These are phyloP conservation scores for Thermothelomyces thermophilus DNA, from an alignment of 2,329 filamentous ascomycete species.

Conservation along the genomic window DNA sequence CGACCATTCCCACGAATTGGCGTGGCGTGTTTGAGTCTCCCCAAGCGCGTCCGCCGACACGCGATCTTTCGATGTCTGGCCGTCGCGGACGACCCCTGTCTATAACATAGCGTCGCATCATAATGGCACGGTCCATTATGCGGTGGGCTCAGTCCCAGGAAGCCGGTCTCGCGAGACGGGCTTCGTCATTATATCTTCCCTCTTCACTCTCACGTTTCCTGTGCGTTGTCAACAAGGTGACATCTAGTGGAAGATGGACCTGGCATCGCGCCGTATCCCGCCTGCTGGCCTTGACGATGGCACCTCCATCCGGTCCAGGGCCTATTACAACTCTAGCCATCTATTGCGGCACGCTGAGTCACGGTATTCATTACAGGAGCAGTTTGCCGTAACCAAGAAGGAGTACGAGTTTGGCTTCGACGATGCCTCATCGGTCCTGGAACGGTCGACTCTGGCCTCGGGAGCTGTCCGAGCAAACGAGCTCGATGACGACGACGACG, in stretches of 20 bases:
- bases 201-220: neutral
- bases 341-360: slow-evolving; percentile 24
- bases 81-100: neutral
- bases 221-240: neutral
- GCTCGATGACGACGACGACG: slow-evolving; percentile 20
- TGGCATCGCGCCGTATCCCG: slow-evolving; percentile 2
- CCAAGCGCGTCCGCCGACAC: neutral
- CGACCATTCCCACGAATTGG: too few relatives aligned
- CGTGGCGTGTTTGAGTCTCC: neutral
- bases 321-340: slow-evolving; percentile 11
- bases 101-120: slow-evolving; percentile 1
- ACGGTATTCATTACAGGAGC: slow-evolving; percentile 39
- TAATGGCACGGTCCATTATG: neutral
- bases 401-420: slow-evolving; percentile 44
- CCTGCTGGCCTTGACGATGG: slow-evolving; percentile 6
- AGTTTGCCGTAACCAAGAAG: slow-evolving; percentile 41
- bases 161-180: neutral
- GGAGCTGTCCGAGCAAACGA: slow-evolving; percentile 21
- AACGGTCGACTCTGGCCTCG: slow-evolving; percentile 27
- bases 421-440: slow-evolving; percentile 39
- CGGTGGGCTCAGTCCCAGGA: neutral
- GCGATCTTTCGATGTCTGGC: neutral
- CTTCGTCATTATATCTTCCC: neutral
- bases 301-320: slow-evolving; percentile 7
- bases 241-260: neutral